Base-by-base conservation (phyloP, 139 green algal species). In the Diplosphaera chodatii region DNA sequence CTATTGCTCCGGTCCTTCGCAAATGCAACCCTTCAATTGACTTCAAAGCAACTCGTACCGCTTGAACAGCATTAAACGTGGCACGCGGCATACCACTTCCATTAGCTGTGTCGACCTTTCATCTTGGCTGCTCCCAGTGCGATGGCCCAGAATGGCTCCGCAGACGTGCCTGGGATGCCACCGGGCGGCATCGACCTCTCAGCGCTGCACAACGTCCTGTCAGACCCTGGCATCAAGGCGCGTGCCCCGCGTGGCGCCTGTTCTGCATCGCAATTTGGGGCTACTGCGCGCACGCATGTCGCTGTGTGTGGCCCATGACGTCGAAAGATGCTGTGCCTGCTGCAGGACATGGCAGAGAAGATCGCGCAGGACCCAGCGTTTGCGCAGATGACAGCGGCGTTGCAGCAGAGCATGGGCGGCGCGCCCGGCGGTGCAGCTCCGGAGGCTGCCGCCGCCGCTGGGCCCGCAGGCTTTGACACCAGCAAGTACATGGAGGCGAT, bases 311-410 rank as follows among this genome's bases (percentile, higher is more conserved):
- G n/a, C n/a, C n/a, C n/a, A n/a, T n/a, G n/a, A n/a, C n/a, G n/a
- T n/a, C n/a, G n/a, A n/a, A n/a, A n/a, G n/a, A n/a, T n/a, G n/a
- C n/a, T n/a, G n/a, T n/a, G n/a, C n/a, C n/a, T n/a, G n/a, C n/a
- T n/a, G n/a, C 48, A 89, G 80, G 56, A 87, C 62, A 95, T 95
- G 88, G 89, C 89, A 16, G 87, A 95, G 82, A 78, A 93, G 72
- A 90, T 95, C 66, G 84, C 89, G 0, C 79, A 83, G 63, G 88
- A 93, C 67, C 86, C 86, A 5, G 75, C 72, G 0, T 93, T 95
- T 69, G 80, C 81, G 41, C 78, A 87, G 55, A 83, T 95, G 64
- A 86, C 86, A 0, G 55, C 81, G 75, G 75, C 86, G 55, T 78
- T 92, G 81, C 87, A 91, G 75, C 77, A 78, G 23, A 82, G 70